These are phyloP conservation scores for Citrus medica DNA, from an alignment of 345 rosid genomes.

Conservation along the genomic window DNA sequence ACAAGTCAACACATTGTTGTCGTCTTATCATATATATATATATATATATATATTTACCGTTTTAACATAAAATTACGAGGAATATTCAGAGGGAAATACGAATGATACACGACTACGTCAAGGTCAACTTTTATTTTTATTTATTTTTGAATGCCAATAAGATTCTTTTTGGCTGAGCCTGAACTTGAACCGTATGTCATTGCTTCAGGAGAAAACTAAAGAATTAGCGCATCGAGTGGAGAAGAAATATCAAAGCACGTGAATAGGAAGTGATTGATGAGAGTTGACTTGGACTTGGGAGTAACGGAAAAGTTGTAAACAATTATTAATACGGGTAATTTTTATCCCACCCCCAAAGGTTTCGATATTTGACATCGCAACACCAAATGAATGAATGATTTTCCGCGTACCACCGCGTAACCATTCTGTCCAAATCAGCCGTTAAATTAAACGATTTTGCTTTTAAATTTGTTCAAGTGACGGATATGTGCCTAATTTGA, in stretches of 20 bases:
- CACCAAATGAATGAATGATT: too few relatives aligned
- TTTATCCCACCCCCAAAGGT: too few relatives aligned
- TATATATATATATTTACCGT: background rate
- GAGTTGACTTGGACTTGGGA: background rate
- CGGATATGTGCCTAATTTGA: too few relatives aligned
- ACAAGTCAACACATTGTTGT: background rate
- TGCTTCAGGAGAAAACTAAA: background rate
- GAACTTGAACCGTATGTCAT: background rate
- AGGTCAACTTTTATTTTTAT: slow-evolving; percentile 5
- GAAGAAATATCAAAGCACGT: too few relatives aligned
- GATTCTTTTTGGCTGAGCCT: background rate
- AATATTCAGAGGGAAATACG: slow-evolving; percentile 23
- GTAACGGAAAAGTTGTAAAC: too few relatives aligned
- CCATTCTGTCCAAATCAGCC: too few relatives aligned
- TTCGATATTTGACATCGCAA: too few relatives aligned
- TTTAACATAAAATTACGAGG: background rate
- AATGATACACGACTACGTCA: background rate
- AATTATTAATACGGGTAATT: too few relatives aligned
- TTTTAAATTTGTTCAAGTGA: too few relatives aligned
- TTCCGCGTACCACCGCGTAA: too few relatives aligned
- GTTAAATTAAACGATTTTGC: too few relatives aligned
- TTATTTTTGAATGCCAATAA: background rate
- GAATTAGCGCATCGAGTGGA: too few relatives aligned
- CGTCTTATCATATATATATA: background rate
- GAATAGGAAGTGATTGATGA: background rate